Evolutionary conservation across 2,329 filamentous ascomycete genomes (phyloP).

Genomic region (Beauveria brongniartii): DNA sequence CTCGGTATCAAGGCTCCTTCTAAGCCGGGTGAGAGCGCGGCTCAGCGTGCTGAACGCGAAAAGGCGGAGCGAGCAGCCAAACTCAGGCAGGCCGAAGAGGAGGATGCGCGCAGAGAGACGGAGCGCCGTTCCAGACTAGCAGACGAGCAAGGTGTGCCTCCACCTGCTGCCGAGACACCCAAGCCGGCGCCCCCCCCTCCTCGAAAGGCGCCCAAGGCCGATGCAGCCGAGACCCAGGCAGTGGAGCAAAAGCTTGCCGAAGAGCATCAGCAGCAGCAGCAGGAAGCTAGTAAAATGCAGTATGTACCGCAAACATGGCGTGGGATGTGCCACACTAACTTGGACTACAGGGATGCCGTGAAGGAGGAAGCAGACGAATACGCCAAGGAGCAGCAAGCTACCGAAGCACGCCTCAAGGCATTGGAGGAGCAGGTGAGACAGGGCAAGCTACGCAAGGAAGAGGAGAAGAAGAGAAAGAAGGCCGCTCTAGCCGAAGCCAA

Average conservation of each 20-base stretch:
- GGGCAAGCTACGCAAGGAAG: conserved; percentile 91
- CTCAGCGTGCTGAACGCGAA: conserved; percentile 83
- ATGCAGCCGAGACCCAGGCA: conserved; percentile 49
- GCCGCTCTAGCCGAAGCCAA: conserved; percentile 78
- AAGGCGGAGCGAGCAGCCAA: conserved; percentile 80
- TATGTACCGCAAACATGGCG: conserved; percentile 43
- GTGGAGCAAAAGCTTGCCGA: conserved; percentile 59
- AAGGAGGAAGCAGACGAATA: conserved; percentile 72
- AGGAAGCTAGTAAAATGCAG: conserved; percentile 70
- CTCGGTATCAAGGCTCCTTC: conserved; percentile 79
- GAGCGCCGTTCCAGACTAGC: conserved; percentile 78
- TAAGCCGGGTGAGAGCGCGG: conserved; percentile 71
- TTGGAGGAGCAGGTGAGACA: conserved; percentile 90
- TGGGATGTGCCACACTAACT: conserved; percentile 18
- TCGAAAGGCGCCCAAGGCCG: conserved; percentile 57
- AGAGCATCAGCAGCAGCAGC: conserved; percentile 69
- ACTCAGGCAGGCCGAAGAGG: conserved; percentile 82
- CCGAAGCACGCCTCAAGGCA: conserved; percentile 74
- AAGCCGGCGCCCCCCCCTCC: conserved; percentile 70
- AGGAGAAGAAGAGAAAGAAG: conserved; percentile 89
- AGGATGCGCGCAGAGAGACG: conserved; percentile 80
- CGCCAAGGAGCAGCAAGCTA: conserved; percentile 68
- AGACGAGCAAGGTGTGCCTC: conserved; percentile 62
- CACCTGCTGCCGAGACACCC: conserved; percentile 38
- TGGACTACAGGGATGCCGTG: conserved; percentile 56